Evolutionary conservation across 2,329 filamentous ascomycete species (phyloP), one percentile per base, ranked within the genome.

Genomic region (Gremmenia infestans): DNA sequence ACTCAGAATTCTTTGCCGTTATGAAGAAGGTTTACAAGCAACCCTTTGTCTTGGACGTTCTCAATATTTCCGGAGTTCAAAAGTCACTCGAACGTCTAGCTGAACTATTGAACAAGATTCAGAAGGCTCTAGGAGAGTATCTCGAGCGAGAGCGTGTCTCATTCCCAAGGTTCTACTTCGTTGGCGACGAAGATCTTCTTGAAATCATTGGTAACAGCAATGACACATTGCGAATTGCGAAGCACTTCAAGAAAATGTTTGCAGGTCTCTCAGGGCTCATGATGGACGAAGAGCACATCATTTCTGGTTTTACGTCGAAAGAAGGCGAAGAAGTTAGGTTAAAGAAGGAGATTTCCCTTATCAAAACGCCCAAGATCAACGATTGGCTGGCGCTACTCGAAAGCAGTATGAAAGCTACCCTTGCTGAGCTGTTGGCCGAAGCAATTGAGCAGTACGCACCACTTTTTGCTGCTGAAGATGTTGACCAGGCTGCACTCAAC

Each of bases 161-260:
- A 0, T 99, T 99, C 76, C 94, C 94, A 46, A 86, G 94, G 56
- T 99, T 99, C 78, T 99, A 99, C 77, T 99, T 99, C 67, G 95
- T 99, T 55, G 94, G 94, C 72, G 95, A 99, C 67, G 95, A 99
- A 70, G 94, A 99, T 73, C 77, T 99, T 55, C 80, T 99, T 23
- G 94, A 99, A 72, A 99, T 99, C 75, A 99, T 99, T 62, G 94
- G 94, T 70, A 99, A 99, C 72, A 97, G 93, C 75, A 97, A 97
- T 68, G 94, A 99, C 68, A 96, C 93, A 9, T 76, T 94, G 58
- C 91, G 94, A 53, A 95, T 99, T 63, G 91, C 94, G 42, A 99
- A 99, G 72, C 95, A 99, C 76, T 91, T 99, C 78, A 93, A 96
- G 72, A 99, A 99, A 79, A 99, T 99, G 94, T 99, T 99, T 78